Conservation (phyloP, 225 moss, liverwort and hornwort genomes). For the Ulota crispa region DNA sequence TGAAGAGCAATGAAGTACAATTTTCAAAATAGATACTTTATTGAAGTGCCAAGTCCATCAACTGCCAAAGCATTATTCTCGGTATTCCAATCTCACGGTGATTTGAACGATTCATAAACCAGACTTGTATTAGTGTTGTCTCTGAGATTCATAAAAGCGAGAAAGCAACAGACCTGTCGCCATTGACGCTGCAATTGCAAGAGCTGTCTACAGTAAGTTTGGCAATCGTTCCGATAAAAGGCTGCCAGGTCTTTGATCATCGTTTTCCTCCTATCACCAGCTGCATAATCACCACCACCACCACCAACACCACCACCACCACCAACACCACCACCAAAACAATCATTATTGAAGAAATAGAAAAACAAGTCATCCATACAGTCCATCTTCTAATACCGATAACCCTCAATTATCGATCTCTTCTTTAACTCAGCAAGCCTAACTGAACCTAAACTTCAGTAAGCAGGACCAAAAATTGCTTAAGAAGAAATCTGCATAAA, state of each 20-base stretch:
- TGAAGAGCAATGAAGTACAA: constrained; percentile 21
- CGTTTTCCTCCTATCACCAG: constrained; percentile 60
- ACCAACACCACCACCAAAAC: constrained; percentile 34
- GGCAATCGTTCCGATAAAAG: constrained; percentile 65
- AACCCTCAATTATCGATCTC: neutral
- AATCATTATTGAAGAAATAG: neutral
- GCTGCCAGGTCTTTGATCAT: constrained; percentile 75
- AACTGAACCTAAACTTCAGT: neutral
- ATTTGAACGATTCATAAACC: constrained; percentile 7
- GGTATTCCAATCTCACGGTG: neutral
- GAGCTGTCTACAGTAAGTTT: constrained; percentile 68
- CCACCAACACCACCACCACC: constrained; percentile 40
- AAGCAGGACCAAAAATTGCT: constrained; percentile 6
- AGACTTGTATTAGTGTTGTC: constrained; percentile 1
- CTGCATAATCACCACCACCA: constrained; percentile 50
- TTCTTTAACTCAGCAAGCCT: neutral
- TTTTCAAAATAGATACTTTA: neutral
- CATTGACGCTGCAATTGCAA: constrained; percentile 73
- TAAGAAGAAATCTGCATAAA: neutral
- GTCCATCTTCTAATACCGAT: neutral
- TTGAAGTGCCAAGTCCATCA: neutral
- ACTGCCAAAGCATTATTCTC: neutral
- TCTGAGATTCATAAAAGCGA: constrained; percentile 13
- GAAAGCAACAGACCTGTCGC: constrained; percentile 53
- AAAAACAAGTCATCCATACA: neutral